phyloP scores from a whole-genome alignment of 2,329 filamentous ascomycete genomes.

The Cladophialophora bantiana region DNA sequence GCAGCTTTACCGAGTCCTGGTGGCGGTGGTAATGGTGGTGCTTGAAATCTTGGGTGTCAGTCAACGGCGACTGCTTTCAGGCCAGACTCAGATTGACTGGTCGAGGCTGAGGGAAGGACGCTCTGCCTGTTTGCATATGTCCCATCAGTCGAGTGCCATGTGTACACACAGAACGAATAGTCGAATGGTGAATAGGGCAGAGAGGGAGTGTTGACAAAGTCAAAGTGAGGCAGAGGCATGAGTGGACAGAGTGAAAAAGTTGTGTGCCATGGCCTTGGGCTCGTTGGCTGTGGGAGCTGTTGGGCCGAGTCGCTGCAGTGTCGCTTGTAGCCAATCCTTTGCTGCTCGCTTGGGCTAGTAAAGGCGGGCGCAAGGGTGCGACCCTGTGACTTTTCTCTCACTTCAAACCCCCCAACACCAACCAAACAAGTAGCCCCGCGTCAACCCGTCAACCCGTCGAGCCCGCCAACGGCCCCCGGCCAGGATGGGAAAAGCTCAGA shows the following conservation, averaged over 20 bases:
- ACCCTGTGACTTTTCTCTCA: conserved; percentile 1
- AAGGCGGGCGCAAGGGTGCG: background rate
- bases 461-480: conserved; percentile 4
- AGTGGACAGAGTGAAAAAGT: conserved; percentile 26
- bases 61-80: conserved; percentile 11
- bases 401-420: background rate
- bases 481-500: conserved; percentile 4
- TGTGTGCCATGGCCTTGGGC: conserved; percentile 29
- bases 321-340: conserved; percentile 15
- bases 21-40: background rate
- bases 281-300: conserved; percentile 4
- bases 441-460: conserved; percentile 1
- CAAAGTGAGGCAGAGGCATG: conserved; percentile 25
- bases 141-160: conserved; percentile 36
- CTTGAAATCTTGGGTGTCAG: background rate
- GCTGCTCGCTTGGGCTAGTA: background rate
- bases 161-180: conserved; percentile 19
- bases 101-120: conserved; percentile 10
- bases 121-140: conserved; percentile 24
- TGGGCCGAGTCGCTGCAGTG: background rate
- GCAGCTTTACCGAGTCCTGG: background rate
- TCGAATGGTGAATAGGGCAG: conserved; percentile 1
- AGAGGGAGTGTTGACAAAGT: conserved; percentile 23
- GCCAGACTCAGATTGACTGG: conserved; percentile 12
- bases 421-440: background rate